A percentile compares a stretch with the other conserved stretches of the same genome.
These are phyloP conservation scores for Agrocybe chaxingu DNA, from an alignment of 768 basidiomycete genomes.

Conservation along the genomic window DNA sequence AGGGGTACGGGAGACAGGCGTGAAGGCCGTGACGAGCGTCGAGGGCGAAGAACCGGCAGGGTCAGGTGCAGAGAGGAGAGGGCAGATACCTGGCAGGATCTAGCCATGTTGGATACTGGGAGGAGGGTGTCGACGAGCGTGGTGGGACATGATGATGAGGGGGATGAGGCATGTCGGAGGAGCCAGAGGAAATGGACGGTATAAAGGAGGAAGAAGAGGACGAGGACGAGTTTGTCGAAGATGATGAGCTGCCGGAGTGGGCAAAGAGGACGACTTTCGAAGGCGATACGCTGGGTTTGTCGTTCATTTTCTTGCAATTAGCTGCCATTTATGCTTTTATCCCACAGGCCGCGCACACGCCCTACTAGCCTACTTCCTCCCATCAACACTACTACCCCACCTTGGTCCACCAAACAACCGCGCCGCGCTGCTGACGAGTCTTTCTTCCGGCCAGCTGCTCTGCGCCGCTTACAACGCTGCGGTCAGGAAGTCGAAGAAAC, in stretches of 20 bases:
- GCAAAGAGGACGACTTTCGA: conserved; percentile 57
- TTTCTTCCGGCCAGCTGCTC: conserved; percentile 77
- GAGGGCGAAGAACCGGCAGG: too few species aligned
- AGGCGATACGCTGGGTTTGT: conserved; percentile 58
- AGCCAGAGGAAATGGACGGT: conserved; percentile 53
- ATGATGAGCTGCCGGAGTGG: conserved; percentile 77
- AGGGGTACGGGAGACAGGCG: too few species aligned
- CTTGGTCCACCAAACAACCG: conserved; percentile 31
- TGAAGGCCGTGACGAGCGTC: too few species aligned
- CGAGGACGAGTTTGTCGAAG: conserved; percentile 48
- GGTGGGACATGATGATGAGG: conserved; percentile 44
- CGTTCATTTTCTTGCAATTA: conserved; percentile 1
- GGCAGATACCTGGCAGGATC: conserved; percentile 18
- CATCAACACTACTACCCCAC: conserved; percentile 44
- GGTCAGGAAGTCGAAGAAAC: conserved; percentile 75
- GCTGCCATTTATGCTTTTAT: neutral
- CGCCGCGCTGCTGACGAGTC: conserved; percentile 45
- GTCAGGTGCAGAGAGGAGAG: too few species aligned
- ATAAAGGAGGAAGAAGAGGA: conserved; percentile 34
- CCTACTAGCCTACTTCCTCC: conserved; percentile 58
- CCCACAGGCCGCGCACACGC: conserved; percentile 61
- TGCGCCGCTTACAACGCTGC: conserved; percentile 80
- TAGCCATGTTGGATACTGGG: conserved; percentile 18
- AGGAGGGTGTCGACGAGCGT: conserved; percentile 60
- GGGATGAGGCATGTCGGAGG: conserved; percentile 45